Base-by-base conservation (phyloP, 2,329 filamentous ascomycete species). In the Ophiostoma sp. region DNA sequence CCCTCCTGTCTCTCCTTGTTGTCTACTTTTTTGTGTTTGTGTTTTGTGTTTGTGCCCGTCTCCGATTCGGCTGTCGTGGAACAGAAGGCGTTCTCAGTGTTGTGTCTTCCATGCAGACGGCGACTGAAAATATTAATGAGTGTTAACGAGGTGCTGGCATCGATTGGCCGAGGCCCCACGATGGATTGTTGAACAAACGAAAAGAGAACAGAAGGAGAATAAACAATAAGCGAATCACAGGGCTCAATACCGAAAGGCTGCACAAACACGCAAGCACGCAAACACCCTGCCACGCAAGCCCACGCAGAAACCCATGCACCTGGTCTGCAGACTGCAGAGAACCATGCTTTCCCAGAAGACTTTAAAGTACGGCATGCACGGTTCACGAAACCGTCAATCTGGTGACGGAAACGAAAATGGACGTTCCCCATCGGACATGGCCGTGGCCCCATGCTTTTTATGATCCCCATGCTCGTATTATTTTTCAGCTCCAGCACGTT, bases 381-480 rank as follows among this genome's bases (percentile, higher is more conserved):
- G 45, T 66, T 36, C 61, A 45, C 61, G 36, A 66, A 36, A 45
- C 45, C 45, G 28, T 69, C 28, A 31, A 36, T 52, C 19, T 36
- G 42, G 45, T 33, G 66, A 71, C 36, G 50, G 22, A 25, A 22
- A 55, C 50, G 69, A 71, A 25, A 71, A 71, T 71, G 69, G 69
- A 71, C 33, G 69, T 71, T 71, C 69, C 69, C 69, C 69, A 71
- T 63, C 69, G 69, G 69, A 71, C 69, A 45, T 71, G 17, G 11
- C n/a, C 69, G 7, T 70, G 19, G 2, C n/a, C 45, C 45, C 31
- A 39, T 39, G 36, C 36, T n/a, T 39, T 39, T 39, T 39, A 39
- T 39, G 42, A 12, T 5, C 22, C 28, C 48, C 66, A 19, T 55
- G 25, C 48, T 22, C 48, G 28, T 55, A 25, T 33, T 22, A 7